Conservation (phyloP, 2,329 filamentous ascomycete genomes). For the Celoporthe dispersa region DNA sequence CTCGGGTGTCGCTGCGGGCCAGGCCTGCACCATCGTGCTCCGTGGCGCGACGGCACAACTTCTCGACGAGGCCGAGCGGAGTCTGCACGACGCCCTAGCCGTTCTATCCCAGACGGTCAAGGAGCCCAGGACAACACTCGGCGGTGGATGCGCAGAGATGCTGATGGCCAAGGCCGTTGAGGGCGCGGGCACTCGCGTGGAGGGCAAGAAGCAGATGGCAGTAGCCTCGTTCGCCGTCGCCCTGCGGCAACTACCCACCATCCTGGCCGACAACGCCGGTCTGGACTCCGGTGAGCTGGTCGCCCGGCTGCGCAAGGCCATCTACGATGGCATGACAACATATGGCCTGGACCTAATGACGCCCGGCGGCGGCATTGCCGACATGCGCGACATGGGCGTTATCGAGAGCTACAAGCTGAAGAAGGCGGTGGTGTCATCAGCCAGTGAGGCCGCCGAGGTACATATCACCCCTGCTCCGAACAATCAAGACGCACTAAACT, state of each 20-base stretch:
- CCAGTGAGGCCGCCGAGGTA: constrained; percentile 95
- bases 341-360: constrained; percentile 89
- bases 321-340: constrained; percentile 92
- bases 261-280: constrained; percentile 95
- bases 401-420: constrained; percentile 99
- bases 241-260: constrained; percentile 91
- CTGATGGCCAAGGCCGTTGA: constrained; percentile 98
- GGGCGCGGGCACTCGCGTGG: constrained; percentile 87
- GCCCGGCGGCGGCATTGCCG: constrained; percentile 88
- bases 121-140: constrained; percentile 91
- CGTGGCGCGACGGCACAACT: constrained; percentile 96
- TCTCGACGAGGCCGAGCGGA: constrained; percentile 94
- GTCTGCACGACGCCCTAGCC: constrained; percentile 91
- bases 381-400: constrained; percentile 94
- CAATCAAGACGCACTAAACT: constrained; percentile 33
- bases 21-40: constrained; percentile 95
- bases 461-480: constrained; percentile 39
- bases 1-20: constrained; percentile 89
- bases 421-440: constrained; percentile 94
- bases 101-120: constrained; percentile 96
- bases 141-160: constrained; percentile 97
- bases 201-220: constrained; percentile 95
- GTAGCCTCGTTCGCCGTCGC: constrained; percentile 89
- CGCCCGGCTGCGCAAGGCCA: constrained; percentile 85
- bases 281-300: constrained; percentile 95